Conservation (phyloP, 1,284 basidiomycete genomes). For the Leccinum ponderosum region DNA sequence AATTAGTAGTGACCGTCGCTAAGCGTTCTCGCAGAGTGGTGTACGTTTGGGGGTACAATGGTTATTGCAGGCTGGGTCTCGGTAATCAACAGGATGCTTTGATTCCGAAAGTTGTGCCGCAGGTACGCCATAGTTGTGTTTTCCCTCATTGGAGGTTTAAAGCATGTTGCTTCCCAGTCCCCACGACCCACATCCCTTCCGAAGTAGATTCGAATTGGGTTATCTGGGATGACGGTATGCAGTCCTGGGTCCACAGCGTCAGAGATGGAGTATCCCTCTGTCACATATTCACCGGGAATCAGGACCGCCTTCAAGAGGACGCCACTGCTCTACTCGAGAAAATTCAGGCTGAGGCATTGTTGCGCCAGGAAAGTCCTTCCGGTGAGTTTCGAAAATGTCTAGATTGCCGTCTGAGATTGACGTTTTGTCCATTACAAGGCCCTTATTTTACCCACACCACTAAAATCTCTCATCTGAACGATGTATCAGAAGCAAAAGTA, state of each 20-base stretch:
- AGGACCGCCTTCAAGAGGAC: constrained; percentile 31
- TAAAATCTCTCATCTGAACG: constrained; percentile 7
- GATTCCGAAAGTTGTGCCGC: constrained; percentile 75
- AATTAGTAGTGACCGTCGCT: not conserved
- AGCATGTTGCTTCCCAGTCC: constrained; percentile 41
- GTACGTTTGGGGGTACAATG: constrained; percentile 87
- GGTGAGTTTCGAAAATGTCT: constrained; percentile 20
- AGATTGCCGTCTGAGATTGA: too few relatives aligned
- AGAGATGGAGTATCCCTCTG: constrained; percentile 22
- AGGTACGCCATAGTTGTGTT: constrained; percentile 39
- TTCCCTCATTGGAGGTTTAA: constrained; percentile 4
- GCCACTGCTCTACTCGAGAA: constrained; percentile 33
- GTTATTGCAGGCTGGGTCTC: constrained; percentile 78
- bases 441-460: constrained; percentile 36
- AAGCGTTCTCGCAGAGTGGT: constrained; percentile 46
- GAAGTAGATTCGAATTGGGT: constrained; percentile 16
- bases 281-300: constrained; percentile 44
- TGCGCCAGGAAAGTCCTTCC: constrained; percentile 25
- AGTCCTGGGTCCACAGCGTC: constrained; percentile 33
- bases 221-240: constrained; percentile 32
- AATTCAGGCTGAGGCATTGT: constrained; percentile 35
- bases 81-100: constrained; percentile 85
- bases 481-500: constrained; percentile 15
- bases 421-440: constrained; percentile 10
- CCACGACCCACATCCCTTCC: constrained; percentile 15